Conservation (phyloP, 257 asterid genomes). For the Solanum verrucosum region DNA sequence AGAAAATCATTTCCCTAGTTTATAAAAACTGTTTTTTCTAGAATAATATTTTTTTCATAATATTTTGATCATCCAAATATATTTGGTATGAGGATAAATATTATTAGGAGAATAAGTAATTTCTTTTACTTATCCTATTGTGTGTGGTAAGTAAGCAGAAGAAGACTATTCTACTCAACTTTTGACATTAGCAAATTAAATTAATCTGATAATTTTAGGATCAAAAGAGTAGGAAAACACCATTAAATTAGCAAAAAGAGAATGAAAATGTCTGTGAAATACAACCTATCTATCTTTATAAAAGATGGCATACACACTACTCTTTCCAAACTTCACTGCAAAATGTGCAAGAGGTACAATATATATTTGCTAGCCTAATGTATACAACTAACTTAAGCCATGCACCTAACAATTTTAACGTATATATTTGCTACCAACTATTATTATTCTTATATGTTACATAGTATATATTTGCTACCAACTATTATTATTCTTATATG, state of each 20-base stretch:
- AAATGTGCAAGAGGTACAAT: neutral
- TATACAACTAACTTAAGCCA: neutral
- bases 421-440: neutral
- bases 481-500: neutral
- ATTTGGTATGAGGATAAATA: neutral
- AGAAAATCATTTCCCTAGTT: neutral
- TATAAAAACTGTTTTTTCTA: neutral
- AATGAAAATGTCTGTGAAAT: neutral
- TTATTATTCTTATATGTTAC: neutral
- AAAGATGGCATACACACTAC: neutral
- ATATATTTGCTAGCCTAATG: neutral
- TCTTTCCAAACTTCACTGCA: neutral
- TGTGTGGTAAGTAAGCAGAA: neutral
- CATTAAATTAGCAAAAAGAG: neutral
- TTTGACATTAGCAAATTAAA: neutral
- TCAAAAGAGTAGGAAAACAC: neutral
- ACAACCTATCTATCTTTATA: neutral
- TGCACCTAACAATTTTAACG: neutral
- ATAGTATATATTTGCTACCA: neutral
- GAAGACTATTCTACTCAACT: neutral
- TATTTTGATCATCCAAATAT: neutral
- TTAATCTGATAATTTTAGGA: neutral
- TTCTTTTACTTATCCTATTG: too few relatives aligned
- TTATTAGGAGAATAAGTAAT: neutral
- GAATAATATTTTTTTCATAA: neutral